These are phyloP conservation scores for Phanerochaete carnosa DNA, from an alignment of 768 basidiomycete species.

Conservation along the genomic window DNA sequence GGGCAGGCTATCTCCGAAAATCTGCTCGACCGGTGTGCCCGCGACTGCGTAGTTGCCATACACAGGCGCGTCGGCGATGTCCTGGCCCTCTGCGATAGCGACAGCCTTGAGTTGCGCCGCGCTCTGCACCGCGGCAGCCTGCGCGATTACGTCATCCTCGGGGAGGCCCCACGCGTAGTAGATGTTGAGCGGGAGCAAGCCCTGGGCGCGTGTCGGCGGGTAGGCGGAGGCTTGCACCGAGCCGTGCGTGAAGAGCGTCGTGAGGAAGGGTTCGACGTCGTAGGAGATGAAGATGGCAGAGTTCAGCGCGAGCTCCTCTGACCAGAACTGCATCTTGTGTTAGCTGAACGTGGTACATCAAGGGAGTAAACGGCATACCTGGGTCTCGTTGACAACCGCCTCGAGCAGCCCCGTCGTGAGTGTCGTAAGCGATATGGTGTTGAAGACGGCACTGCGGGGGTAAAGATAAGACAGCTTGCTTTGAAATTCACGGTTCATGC, in stretches of 20 bases:
- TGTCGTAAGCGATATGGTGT: constrained; percentile 39
- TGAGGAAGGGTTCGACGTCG: constrained; percentile 50
- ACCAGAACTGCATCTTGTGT: constrained; percentile 40
- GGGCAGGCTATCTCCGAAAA: constrained; percentile 51
- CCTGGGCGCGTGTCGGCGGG: constrained; percentile 37
- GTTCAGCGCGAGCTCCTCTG: constrained; percentile 29
- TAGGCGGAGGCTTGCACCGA: constrained; percentile 38
- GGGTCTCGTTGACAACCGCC: constrained; percentile 42
- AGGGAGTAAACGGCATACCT: constrained; percentile 22
- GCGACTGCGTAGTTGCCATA: constrained; percentile 62
- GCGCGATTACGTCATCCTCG: constrained; percentile 36
- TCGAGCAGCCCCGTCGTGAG: constrained; percentile 36
- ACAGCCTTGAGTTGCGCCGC: constrained; percentile 37
- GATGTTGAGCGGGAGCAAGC: constrained; percentile 43
- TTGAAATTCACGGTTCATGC: neutral
- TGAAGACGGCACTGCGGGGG: constrained; percentile 24
- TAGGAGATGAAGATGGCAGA: constrained; percentile 41
- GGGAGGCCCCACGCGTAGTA: constrained; percentile 41
- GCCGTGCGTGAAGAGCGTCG: constrained; percentile 37
- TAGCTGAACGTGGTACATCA: neutral
- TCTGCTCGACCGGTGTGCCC: constrained; percentile 44
- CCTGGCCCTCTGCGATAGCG: constrained; percentile 38
- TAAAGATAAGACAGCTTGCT: neutral
- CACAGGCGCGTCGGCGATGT: constrained; percentile 32
- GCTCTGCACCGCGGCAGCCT: constrained; percentile 37